Evolutionary conservation across 345 rosid species (phyloP).

Genomic region (Gossypium turneri): DNA sequence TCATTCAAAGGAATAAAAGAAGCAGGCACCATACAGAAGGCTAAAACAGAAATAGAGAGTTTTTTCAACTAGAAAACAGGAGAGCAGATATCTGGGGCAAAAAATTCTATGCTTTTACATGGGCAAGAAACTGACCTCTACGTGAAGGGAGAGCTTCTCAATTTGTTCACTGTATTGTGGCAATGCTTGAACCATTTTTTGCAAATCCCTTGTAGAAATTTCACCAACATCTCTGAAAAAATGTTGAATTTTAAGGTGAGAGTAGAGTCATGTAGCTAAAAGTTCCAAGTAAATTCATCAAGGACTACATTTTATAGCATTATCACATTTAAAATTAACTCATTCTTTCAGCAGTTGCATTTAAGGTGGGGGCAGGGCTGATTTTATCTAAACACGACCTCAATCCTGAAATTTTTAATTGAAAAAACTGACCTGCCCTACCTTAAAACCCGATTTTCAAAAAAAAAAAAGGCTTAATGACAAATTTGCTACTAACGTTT

Average conservation of each 20-base stretch:
- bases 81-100: background rate
- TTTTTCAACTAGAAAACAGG: background rate
- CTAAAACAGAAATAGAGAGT: background rate
- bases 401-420: no score
- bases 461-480: no score
- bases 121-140: constrained; percentile 61
- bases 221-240: constrained; percentile 70
- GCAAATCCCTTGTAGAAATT: constrained; percentile 89
- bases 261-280: constrained; percentile 5
- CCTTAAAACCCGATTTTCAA: no score
- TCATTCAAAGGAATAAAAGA: background rate
- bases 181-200: constrained; percentile 98
- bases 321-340: background rate
- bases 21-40: background rate
- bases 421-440: no score
- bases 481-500: no score
- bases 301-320: background rate
- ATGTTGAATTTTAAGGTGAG: constrained; percentile 17
- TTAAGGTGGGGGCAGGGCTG: background rate
- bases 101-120: background rate
- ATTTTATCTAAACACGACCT: no score
- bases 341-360: background rate
- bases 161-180: constrained; percentile 98
- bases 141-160: constrained; percentile 98
- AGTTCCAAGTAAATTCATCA: background rate